Evolutionary conservation across 73 alveolate species (phyloP).

Genomic region (Tetrahymena malaccensis): DNA sequence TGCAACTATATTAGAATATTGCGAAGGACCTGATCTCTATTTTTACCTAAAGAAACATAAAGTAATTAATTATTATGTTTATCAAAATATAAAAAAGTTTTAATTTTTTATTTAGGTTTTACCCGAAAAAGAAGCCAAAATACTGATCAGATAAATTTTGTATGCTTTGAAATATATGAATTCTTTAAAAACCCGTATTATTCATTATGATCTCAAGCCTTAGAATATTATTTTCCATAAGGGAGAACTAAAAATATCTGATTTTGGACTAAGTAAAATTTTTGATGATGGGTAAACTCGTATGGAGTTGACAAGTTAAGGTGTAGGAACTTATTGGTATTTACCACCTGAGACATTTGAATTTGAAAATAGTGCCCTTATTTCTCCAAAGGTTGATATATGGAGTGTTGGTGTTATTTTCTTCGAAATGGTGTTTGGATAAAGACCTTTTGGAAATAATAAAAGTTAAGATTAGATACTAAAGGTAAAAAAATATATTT

Average conservation of each 20-base stretch:
- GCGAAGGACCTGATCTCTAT: conserved; percentile 96
- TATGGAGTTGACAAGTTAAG: conserved; percentile 92
- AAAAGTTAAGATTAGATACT: conserved; percentile 83
- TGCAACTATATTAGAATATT: conserved; percentile 90
- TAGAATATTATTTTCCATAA: conserved; percentile 89
- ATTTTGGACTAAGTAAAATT: conserved; percentile 95
- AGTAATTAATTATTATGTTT: background rate
- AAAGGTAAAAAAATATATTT: conserved; percentile 52
- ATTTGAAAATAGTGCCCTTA: conserved; percentile 65
- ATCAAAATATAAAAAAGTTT: background rate
- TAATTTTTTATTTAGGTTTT: background rate
- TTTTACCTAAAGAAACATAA: conserved; percentile 75
- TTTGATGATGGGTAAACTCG: conserved; percentile 76
- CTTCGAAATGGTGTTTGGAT: conserved; percentile 85
- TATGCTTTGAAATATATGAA: conserved; percentile 90
- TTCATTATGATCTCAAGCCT: conserved; percentile 98
- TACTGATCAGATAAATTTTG: conserved; percentile 84
- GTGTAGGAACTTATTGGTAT: conserved; percentile 99
- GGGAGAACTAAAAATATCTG: conserved; percentile 97
- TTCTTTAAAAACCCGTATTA: conserved; percentile 54
- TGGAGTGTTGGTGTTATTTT: conserved; percentile 97
- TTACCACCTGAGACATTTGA: conserved; percentile 98
- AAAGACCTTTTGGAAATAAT: conserved; percentile 96
- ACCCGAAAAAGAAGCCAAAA: conserved; percentile 96
- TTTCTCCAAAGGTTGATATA: conserved; percentile 89